Evolutionary conservation across 179 eudicot species (phyloP), one percentile per base, ranked within the genome.

Genomic region (Kewa caespitosa): DNA sequence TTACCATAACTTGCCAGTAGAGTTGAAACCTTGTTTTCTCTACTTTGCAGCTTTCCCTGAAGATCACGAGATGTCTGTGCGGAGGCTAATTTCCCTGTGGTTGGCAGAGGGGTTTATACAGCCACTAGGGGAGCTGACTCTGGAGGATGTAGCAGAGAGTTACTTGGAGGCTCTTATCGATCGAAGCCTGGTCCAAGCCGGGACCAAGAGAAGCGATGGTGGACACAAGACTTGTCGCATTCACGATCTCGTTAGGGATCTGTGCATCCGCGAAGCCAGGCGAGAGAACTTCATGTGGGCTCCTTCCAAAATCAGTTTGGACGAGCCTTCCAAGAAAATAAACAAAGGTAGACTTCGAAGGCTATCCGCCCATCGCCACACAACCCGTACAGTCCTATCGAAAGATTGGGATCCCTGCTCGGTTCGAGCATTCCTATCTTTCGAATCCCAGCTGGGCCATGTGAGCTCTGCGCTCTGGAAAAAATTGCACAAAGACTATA

Each of bases 1-100:
- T 48, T 83, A 83, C 61, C 63, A 73, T 32, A 25, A 73, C 41
- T 25, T 83, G 6, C 86, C 86, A 6, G 41, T 30, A 22, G 50
- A 77, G 68, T 38, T 83, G 12, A 83, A 71, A 46, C 81, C 83
- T 31, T 84, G 85, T 46, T 72, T 82, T 42, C 85, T 82, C 3
- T 79, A 75, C 28, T 82, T 82, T 36, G 77, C 69, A 0, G 78
- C 70, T 5, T 83, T 79, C 36, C 78, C 85, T 0, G 79, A 83
- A 74, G 86, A 84, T 43, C 65, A 30, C 48, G 72, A 63, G 31
- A 69, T 84, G 60, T 67, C 79, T 32, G 77, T 74, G 0, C 33
- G 75, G 38, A 60, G 60, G 57, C 36, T 84, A 17, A 68, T 84
- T 17, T 22, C 82, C 14, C 4, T 84, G 17, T 84, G 84, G 86